A percentile compares a stretch with the other conserved stretches of the same genome.
These are phyloP conservation scores for Gracilariopsis chorda DNA, from an alignment of 23 red algal species.

Conservation along the genomic window DNA sequence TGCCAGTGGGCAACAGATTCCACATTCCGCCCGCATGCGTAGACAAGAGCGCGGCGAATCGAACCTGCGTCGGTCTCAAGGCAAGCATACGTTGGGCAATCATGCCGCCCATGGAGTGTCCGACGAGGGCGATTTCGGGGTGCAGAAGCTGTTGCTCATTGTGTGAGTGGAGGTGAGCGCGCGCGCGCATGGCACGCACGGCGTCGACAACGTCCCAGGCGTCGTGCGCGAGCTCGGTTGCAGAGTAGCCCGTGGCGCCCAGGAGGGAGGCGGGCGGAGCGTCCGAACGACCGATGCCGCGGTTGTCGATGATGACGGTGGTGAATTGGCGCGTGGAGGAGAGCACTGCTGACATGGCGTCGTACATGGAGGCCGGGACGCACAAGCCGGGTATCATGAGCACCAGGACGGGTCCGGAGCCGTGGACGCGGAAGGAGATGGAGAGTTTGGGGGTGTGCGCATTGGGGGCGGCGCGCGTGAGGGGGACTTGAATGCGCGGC, in stretches of 20 bases:
- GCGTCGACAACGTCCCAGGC: constrained; percentile 66
- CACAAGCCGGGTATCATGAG: constrained; percentile 69
- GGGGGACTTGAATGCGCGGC: constrained; percentile 13
- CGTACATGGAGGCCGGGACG: constrained; percentile 68
- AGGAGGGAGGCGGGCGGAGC: neutral
- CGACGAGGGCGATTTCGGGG: constrained; percentile 40
- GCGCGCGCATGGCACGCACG: constrained; percentile 25
- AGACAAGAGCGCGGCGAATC: constrained; percentile 51
- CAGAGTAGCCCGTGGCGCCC: constrained; percentile 44
- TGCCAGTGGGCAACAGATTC: constrained; percentile 54
- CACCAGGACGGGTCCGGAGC: constrained; percentile 45
- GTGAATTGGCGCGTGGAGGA: constrained; percentile 44
- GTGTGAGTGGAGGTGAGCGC: neutral
- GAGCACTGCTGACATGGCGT: constrained; percentile 40
- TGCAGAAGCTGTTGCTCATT: neutral
- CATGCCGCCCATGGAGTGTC: constrained; percentile 84
- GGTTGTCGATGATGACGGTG: constrained; percentile 65
- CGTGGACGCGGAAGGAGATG: constrained; percentile 41
- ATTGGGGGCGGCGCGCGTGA: neutral
- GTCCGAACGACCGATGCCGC: constrained; percentile 56
- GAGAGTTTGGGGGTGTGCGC: constrained; percentile 8
- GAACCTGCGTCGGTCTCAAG: constrained; percentile 30
- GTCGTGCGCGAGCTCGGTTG: constrained; percentile 57
- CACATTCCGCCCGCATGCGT: constrained; percentile 67
- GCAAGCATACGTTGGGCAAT: constrained; percentile 45